These are phyloP conservation scores for Pistacia integerrima DNA, from an alignment of 345 rosid species.

Conservation along the genomic window DNA sequence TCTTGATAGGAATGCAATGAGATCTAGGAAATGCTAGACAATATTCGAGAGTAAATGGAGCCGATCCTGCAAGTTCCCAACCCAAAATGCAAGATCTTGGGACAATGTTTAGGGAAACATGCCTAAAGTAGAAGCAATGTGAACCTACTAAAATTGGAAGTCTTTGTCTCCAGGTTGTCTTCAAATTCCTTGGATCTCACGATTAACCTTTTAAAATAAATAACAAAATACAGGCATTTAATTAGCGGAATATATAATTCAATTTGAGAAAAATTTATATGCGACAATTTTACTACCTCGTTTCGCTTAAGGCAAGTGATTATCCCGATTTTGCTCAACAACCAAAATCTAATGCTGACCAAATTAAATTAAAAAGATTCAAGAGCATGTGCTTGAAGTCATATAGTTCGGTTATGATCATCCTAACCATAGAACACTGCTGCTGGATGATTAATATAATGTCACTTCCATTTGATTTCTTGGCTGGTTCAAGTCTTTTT, in stretches of 20 bases:
- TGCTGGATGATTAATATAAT: neutral
- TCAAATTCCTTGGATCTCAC: neutral
- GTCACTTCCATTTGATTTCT: neutral
- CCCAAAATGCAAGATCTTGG: neutral
- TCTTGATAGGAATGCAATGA: too few species aligned
- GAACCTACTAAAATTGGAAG: slow-evolving; percentile 12
- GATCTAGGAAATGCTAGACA: too few species aligned
- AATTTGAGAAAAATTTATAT: too few species aligned
- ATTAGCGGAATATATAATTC: too few species aligned
- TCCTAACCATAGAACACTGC: slow-evolving; percentile 12
- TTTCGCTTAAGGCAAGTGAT: neutral
- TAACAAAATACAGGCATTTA: neutral
- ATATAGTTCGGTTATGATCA: neutral
- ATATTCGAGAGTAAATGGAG: neutral
- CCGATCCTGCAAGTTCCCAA: neutral
- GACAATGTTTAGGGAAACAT: slow-evolving; percentile 1
- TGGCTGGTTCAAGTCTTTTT: neutral
- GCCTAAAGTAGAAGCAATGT: neutral
- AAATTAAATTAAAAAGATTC: neutral
- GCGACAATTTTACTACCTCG: too few species aligned
- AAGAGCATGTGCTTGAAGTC: slow-evolving; percentile 17
- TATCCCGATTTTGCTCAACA: neutral
- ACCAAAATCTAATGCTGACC: neutral
- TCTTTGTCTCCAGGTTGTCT: slow-evolving; percentile 15
- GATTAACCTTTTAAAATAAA: neutral